Base-by-base conservation (phyloP, 164 flowering plant species). In the Magnolia changhungtana region DNA sequence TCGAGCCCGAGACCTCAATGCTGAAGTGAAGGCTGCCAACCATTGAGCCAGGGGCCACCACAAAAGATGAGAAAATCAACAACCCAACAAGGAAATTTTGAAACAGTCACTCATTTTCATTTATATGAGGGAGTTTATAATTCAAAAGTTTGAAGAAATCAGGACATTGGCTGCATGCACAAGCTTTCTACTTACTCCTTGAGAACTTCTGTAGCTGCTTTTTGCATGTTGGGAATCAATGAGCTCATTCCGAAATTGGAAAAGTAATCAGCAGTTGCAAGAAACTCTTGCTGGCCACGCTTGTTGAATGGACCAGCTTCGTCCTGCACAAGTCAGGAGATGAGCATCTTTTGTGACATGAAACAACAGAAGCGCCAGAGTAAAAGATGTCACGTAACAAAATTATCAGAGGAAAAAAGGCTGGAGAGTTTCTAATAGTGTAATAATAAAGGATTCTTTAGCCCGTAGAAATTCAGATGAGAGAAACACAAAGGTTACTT, bases 231-330 rank as follows among this genome's bases (percentile, higher is more conserved):
- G 50, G 83, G 79, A 72, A 89, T 87, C 83, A 92, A 79, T 8
- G 83, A 71, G 50, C 84, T 78, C 82, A 91, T 45, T 58, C 91
- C 93, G 81, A 80, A 65, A 73, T 77, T 84, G 52, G 96, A 83
- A 52, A 94, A 91, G 80, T 83, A 94, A 87, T 96, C 98, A 64
- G 91, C 89, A 82, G 83, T 87, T 24, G 90, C 91, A 63, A 96
- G 82, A 85, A 89, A 96, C 77, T 88, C 90, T 75, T 90, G 89
- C 78, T 89, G 85, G 79, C 87, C 90, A 59, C 86, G 83, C 79
- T 76, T 81, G 72, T 89, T 92, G 72, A 91, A 78, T n/a, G 84
- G 80, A 72, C 85, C 92, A 23, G 80, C 81, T 76, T 89, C 91
- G 72, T 90, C 97, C 98, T 96, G 82, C 76, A 75, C 31, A 65